Conservation (phyloP, 2,329 filamentous ascomycete species). For the Fusarium sp. region DNA sequence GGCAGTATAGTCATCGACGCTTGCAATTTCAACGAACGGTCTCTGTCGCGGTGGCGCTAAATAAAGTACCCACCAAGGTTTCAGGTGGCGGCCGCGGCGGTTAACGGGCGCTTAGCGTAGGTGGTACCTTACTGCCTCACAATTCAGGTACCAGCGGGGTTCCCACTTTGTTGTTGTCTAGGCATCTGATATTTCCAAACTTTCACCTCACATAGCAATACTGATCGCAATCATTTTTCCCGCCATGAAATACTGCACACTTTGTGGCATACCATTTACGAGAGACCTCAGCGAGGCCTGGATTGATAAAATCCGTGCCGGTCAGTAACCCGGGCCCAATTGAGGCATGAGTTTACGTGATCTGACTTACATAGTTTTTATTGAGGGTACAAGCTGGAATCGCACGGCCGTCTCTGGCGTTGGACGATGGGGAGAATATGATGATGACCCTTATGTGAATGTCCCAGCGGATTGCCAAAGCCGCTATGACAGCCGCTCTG, state of each 20-base stretch:
- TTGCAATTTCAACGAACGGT: no score
- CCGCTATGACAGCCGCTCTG: neutral
- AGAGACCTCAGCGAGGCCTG: neutral
- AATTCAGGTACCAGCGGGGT: no score
- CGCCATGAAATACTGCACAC: neutral
- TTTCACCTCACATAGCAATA: no score
- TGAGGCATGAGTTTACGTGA: no score
- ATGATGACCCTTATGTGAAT: neutral
- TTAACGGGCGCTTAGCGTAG: no score
- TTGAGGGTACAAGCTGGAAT: neutral
- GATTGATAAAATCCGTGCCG: fast-evolving
- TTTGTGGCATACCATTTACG: neutral
- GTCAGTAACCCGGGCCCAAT: neutral
- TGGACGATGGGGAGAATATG: neutral
- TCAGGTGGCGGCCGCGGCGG: no score
- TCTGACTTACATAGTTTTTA: neutral
- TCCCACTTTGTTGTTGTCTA: no score
- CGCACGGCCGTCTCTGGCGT: neutral
- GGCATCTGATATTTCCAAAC: no score
- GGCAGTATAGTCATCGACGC: no score
- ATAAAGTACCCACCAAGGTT: no score
- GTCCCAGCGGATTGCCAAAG: neutral
- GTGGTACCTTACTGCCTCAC: no score
- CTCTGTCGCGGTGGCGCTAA: no score
- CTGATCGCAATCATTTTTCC: neutral